Base-by-base conservation (phyloP, 2,329 filamentous ascomycete species). In the Trichoderma guizhouense region DNA sequence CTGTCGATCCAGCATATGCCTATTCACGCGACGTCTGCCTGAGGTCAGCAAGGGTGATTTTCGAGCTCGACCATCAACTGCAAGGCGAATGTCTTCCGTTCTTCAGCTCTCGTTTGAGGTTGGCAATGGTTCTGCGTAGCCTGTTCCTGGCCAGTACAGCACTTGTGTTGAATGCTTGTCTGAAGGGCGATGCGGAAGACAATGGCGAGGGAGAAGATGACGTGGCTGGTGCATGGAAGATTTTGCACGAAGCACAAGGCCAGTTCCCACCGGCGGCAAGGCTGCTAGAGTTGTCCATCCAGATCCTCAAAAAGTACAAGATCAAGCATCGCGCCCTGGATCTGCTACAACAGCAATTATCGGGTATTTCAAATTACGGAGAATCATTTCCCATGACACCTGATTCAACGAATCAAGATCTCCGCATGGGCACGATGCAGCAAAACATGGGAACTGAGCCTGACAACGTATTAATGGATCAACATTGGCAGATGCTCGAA, bases 121-220 rank as follows among this genome's bases (percentile, higher is more conserved):
- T 80, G 34, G 76, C 77, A 7, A 74, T 80, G 67, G 75, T 79
- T 12, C 72, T 81, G 24, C 78, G 81, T 21, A 80, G 80, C 47
- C 76, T 81, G 18, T 82, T 81, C 61, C 71, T 81, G 15, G 79
- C 80, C 0, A 79, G 74, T 28, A 81, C 81, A 58, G 79, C 77
- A 4, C 75, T 82, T 8, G 76, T 82, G 7, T 71, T 82, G 5
- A 78, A 82, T 66, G 75, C 79, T 7, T 82, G 80, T 32, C 74
- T 80, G 3, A 76, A 55, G 32, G 30, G 58, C 11, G 74, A 78
- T 28, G 68, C 72, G 1, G 74, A 75, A 24, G 76, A 78, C 21
- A 77, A 74, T 64, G 74, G 73, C 15, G 69, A 71, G 7, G 78
- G 75, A 57, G 75, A 75, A 5, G 73, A 78, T 11, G 78, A 79